These are phyloP conservation scores for Pythium aphanidermatum DNA, from an alignment of 352 stramenopile genomes.

Conservation along the genomic window DNA sequence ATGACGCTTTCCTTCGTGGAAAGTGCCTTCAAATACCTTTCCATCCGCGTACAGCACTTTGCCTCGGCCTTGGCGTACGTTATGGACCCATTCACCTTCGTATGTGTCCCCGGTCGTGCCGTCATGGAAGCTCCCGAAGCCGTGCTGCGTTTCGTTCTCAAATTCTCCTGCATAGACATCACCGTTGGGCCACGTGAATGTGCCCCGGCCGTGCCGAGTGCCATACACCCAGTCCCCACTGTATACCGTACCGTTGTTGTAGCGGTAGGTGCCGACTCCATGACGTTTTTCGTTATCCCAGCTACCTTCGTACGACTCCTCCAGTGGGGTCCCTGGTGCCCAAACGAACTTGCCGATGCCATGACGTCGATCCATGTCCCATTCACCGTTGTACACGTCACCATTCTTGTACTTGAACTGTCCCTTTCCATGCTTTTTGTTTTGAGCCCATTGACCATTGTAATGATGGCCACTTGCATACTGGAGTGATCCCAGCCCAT, in stretches of 20 bases:
- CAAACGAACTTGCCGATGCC: conserved; percentile 56
- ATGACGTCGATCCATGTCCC: conserved; percentile 49
- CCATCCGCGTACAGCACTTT: conserved; percentile 71
- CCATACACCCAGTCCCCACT: conserved; percentile 60
- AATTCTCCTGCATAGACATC: conserved; percentile 84
- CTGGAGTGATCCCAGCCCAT: conserved; percentile 42
- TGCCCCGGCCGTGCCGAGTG: conserved; percentile 65
- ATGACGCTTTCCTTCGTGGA: conserved; percentile 67
- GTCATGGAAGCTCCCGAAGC: conserved; percentile 61
- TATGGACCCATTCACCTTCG: conserved; percentile 76
- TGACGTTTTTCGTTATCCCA: conserved; percentile 63
- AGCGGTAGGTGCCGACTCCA: conserved; percentile 53
- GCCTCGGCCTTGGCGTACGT: conserved; percentile 73
- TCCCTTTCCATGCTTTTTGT: conserved; percentile 77
- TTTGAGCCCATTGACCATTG: conserved; percentile 48
- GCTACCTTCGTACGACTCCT: conserved; percentile 77
- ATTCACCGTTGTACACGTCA: conserved; percentile 76
- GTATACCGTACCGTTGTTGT: conserved; percentile 55
- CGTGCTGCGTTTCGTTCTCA: conserved; percentile 72
- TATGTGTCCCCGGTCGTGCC: conserved; percentile 45
- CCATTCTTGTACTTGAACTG: conserved; percentile 77
- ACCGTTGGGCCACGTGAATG: conserved; percentile 81
- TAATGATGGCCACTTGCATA: conserved; percentile 70
- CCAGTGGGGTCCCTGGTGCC: conserved; percentile 36
- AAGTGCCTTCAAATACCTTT: conserved; percentile 83